Conservation (phyloP, 78 protist species). For the Anaeramoeba flamelloides region DNA sequence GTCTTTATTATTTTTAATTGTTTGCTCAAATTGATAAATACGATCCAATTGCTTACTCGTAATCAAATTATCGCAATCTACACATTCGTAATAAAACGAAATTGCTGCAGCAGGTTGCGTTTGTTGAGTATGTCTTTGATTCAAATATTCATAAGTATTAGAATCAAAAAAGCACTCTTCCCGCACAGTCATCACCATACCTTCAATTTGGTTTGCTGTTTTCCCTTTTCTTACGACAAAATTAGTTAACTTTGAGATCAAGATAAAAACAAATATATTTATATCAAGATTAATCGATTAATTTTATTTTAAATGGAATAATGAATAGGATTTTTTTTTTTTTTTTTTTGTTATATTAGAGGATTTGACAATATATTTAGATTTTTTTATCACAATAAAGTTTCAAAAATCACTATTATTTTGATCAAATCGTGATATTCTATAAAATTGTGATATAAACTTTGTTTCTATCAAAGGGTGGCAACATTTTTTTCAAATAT, state of each 20-base stretch:
- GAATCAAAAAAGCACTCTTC: not conserved
- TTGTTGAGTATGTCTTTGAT: not conserved
- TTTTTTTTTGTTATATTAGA: no score
- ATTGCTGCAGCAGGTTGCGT: not conserved
- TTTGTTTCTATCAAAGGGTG: no score
- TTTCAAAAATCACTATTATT: no score
- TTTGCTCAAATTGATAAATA: not conserved
- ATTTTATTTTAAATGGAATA: no score
- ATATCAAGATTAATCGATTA: no score
- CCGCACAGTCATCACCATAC: not conserved
- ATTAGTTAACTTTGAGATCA: not conserved
- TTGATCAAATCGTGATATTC: no score
- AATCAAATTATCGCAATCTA: not conserved
- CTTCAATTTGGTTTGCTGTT: not conserved
- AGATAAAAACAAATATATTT: no score
- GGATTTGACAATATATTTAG: no score
- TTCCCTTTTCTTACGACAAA: not conserved
- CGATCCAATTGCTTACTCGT: not conserved
- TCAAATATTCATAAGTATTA: not conserved
- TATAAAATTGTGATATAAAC: no score
- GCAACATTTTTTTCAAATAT: no score
- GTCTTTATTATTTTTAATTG: not conserved
- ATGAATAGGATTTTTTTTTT: no score
- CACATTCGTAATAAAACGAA: not conserved
- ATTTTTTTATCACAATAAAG: no score